A percentile compares a stretch with the other conserved stretches of the same genome.
Evolutionary conservation across 495 filamentous ascomycete species (phyloP).

Genomic region (Daldinia vernicosa): DNA sequence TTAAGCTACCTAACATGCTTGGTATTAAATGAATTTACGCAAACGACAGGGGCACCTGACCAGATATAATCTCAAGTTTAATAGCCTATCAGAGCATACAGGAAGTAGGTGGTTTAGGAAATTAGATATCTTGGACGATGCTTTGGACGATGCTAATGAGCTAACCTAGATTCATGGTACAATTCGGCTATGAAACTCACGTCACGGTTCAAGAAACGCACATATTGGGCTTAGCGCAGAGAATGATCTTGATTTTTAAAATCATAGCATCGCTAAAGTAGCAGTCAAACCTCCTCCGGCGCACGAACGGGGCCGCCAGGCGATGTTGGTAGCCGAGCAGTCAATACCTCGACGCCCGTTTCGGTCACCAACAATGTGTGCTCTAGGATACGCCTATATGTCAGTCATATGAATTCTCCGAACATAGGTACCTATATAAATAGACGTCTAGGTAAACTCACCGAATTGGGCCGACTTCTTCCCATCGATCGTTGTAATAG

Average conservation of each 20-base stretch:
- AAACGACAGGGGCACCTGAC: background rate
- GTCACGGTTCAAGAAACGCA: background rate
- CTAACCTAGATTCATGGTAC: background rate
- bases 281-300: background rate
- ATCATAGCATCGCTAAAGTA: background rate
- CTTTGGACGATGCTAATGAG: background rate
- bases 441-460: background rate
- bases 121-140: too few relatives aligned
- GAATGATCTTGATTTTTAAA: background rate
- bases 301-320: background rate
- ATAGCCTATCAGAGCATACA: background rate
- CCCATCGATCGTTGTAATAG: background rate
- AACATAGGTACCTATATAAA: background rate
- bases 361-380: background rate
- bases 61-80: background rate
- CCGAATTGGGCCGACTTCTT: slow-evolving; percentile 1
- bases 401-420: background rate
- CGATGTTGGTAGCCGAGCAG: background rate
- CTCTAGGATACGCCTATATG: background rate
- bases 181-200: background rate
- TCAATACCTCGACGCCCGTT: background rate
- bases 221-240: background rate
- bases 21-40: background rate
- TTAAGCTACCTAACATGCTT: background rate
- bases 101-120: background rate